Evolutionary conservation across 2,329 filamentous ascomycete genomes (phyloP).

Genomic region (Alternaria ethzedia): DNA sequence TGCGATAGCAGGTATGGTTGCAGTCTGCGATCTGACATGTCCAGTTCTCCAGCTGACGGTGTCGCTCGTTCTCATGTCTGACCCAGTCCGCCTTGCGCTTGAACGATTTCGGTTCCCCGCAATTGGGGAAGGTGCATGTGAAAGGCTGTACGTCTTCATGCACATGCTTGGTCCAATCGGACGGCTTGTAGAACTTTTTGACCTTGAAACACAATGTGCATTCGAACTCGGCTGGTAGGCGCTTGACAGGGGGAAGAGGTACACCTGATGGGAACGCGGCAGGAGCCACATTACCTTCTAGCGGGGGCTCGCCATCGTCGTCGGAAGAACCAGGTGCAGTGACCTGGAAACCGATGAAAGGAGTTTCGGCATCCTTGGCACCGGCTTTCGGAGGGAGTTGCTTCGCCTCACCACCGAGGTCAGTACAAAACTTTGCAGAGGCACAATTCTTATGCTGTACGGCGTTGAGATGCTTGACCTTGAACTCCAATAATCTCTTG

Average conservation of each 20-base stretch:
- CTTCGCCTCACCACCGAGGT: conserved; percentile 69
- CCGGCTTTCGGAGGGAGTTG: conserved; percentile 67
- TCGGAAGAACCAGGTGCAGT: conserved; percentile 64
- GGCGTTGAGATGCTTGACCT: conserved; percentile 71
- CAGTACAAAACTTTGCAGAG: conserved; percentile 68
- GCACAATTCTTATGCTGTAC: conserved; percentile 65
- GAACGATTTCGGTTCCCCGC: conserved; percentile 86
- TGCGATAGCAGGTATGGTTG: conserved; percentile 80
- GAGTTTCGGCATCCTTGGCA: conserved; percentile 64
- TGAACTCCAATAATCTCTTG: conserved; percentile 74
- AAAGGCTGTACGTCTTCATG: conserved; percentile 94
- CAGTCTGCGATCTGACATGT: conserved; percentile 82
- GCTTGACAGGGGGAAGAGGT: conserved; percentile 77
- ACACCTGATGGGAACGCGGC: conserved; percentile 83
- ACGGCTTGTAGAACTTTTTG: conserved; percentile 88
- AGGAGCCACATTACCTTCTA: conserved; percentile 71
- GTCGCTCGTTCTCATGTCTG: conserved; percentile 88
- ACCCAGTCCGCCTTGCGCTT: conserved; percentile 97
- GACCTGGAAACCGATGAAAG: conserved; percentile 61
- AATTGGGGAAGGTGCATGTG: conserved; percentile 86
- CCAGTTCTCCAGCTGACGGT: conserved; percentile 92
- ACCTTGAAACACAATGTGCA: conserved; percentile 85
- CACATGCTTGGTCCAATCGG: conserved; percentile 96
- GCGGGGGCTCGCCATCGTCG: conserved; percentile 68
- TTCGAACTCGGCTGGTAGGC: conserved; percentile 85